Evolutionary conservation across 106 monocot genomes (phyloP), one percentile per base, ranked within the genome.

Genomic region (Dendrobium nobile): DNA sequence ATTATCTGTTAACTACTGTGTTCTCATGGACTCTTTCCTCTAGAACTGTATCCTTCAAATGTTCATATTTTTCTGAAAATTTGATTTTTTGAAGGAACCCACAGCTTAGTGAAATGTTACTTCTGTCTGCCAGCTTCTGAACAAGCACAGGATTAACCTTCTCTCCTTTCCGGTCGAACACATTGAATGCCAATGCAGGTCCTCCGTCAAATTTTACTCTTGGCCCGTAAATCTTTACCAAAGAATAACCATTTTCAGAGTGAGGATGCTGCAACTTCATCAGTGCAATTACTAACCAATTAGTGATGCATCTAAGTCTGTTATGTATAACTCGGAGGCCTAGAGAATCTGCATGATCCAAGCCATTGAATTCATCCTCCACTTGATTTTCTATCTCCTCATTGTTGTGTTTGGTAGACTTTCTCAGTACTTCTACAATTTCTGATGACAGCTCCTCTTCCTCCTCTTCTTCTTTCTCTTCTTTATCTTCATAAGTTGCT

Each of bases 161-260:
- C 33, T 95, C 92, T 15, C 92, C 92, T 65, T 91, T 95, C 95
- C 95, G 91, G 56, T 95, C 92, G 22, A 89, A 95, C 41, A 95
- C 84, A 77, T 95, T 95, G 84, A 95, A 95, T 16, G 95, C 90
- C 42, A 95, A 48, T 41, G 92, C 82, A 11, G 90, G 90, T 16
- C 88, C 95, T 9, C 90, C 70, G 77, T 95, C 90, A 64, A 95
- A 92, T 41, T 91, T 95, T 43, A 92, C 79, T 54, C 83, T 54
- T 7, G 92, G 92, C 4, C 95, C 95, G 41, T 95, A 95, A 27
- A 92, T 83, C 28, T 45, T 88, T 28, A 95, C 90, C 59, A 95
- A 77, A 42, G 82, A 68, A 47, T 83, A 82, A 0, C 86, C 81
- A 24, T 77, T 82, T 6, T 85, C 88, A 0, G 82, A 75, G 54